Conservation (phyloP, 805 yeast species). For the Barnettozyma sp. region DNA sequence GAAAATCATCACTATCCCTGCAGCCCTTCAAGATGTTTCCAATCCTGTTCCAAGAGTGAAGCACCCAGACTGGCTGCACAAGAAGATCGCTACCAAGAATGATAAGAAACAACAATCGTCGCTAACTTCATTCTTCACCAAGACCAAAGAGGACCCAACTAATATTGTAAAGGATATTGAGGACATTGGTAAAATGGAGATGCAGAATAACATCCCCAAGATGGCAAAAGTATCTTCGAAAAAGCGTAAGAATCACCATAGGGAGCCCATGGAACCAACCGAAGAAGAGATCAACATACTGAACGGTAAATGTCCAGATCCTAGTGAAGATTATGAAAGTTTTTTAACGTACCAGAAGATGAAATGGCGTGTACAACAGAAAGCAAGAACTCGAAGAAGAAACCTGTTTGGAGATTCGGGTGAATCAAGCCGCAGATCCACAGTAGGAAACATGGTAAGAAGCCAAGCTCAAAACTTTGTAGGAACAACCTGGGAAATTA, state of each 20-base stretch:
- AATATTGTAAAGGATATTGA: constrained; percentile 61
- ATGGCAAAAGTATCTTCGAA: constrained; percentile 33
- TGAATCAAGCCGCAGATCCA: constrained; percentile 45
- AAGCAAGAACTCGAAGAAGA: constrained; percentile 62
- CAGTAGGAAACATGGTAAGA: constrained; percentile 63
- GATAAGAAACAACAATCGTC: constrained; percentile 70
- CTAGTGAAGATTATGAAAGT: constrained; percentile 56
- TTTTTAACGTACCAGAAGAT: constrained; percentile 72
- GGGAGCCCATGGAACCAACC: constrained; percentile 28
- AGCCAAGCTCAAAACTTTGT: constrained; percentile 76
- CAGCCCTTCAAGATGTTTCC: constrained; percentile 79
- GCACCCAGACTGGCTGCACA: constrained; percentile 90
- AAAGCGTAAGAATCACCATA: constrained; percentile 28
- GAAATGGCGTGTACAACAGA: constrained; percentile 81
- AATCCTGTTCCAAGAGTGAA: constrained; percentile 94
- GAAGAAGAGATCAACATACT: constrained; percentile 47
- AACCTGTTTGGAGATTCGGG: constrained; percentile 69
- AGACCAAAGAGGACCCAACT: constrained; percentile 35
- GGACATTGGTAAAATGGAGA: constrained; percentile 46
- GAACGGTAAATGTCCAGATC: constrained; percentile 55
- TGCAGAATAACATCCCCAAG: constrained; percentile 21
- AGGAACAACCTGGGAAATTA: constrained; percentile 76
- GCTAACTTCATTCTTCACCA: constrained; percentile 49
- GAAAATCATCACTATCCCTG: constrained; percentile 94
- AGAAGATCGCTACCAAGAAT: constrained; percentile 48